A percentile compares a stretch with the other conserved stretches of the same genome.
phyloP scores from a whole-genome alignment of 768 basidiomycete genomes.

The Harrya chromipes region DNA sequence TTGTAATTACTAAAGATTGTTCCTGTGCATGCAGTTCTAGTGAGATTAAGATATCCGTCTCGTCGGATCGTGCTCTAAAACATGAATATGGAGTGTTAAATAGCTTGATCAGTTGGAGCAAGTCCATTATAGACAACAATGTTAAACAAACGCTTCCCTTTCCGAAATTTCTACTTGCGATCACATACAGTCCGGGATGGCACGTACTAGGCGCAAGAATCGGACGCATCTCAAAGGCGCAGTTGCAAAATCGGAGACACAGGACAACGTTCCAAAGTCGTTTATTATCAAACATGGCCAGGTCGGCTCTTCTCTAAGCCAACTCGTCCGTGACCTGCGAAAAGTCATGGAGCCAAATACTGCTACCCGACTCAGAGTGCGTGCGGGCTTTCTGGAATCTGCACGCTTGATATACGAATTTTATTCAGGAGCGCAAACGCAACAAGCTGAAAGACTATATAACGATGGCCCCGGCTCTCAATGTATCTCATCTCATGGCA shows the following conservation, averaged over 20 bases:
- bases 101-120: too few species aligned
- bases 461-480: slow-evolving; percentile 84
- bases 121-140: slow-evolving; percentile 12
- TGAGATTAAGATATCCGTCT: too few species aligned
- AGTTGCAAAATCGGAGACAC: slow-evolving; percentile 32
- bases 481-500: slow-evolving; percentile 90
- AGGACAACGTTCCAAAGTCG: slow-evolving; percentile 67
- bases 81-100: too few species aligned
- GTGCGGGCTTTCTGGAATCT: slow-evolving; percentile 15
- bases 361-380: slow-evolving; percentile 83
- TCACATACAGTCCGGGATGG: slow-evolving; percentile 39
- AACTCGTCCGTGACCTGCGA: slow-evolving; percentile 89
- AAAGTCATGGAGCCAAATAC: slow-evolving; percentile 99
- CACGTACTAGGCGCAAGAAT: slow-evolving; percentile 70
- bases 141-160: slow-evolving; percentile 19
- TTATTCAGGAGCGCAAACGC: slow-evolving; percentile 74
- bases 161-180: slow-evolving; percentile 6
- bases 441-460: slow-evolving; percentile 95
- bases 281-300: slow-evolving; percentile 97
- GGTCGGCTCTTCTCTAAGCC: slow-evolving; percentile 81
- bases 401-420: slow-evolving; percentile 12
- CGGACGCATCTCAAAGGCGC: slow-evolving; percentile 76
- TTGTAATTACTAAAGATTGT: slow-evolving; percentile 10
- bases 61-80: too few species aligned
- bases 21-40: too few species aligned